Percentiles rank a stretch among this genome's conserved stretches.
Conservation (phyloP, 441 rosid genomes). For the Rhodomyrtus psidioides region DNA sequence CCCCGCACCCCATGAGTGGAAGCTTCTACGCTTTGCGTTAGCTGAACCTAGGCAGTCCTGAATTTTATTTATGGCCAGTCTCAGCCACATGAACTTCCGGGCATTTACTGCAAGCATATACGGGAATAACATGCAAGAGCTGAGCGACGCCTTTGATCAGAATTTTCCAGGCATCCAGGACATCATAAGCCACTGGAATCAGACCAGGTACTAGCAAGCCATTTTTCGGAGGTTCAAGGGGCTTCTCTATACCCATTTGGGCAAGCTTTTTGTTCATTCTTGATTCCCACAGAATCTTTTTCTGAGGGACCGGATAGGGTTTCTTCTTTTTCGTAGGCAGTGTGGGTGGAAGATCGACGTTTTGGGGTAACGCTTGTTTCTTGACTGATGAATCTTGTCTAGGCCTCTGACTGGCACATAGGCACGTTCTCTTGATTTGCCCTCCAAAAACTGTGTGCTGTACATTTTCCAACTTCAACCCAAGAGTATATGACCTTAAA, state of each 20-base stretch:
- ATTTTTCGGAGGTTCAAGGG: slow-evolving; percentile 75
- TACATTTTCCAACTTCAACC: slow-evolving; percentile 35
- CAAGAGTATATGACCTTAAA: slow-evolving; percentile 19
- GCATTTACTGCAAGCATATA: slow-evolving; percentile 78
- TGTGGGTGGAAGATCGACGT: slow-evolving; percentile 67
- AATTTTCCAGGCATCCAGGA: slow-evolving; percentile 72
- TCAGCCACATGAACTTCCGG: slow-evolving; percentile 51
- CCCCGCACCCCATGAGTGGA: slow-evolving; percentile 61
- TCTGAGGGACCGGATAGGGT: slow-evolving; percentile 69
- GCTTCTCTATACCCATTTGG: slow-evolving; percentile 73
- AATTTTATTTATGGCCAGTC: slow-evolving; percentile 41
- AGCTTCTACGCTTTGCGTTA: slow-evolving; percentile 30
- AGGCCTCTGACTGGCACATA: slow-evolving; percentile 31
- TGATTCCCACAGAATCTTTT: slow-evolving; percentile 52
- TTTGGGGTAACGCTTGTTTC: slow-evolving; percentile 45
- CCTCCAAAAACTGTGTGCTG: slow-evolving; percentile 13
- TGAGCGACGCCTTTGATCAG: slow-evolving; percentile 74
- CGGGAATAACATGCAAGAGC: slow-evolving; percentile 67
- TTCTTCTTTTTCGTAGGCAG: slow-evolving; percentile 81
- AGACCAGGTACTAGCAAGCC: slow-evolving; percentile 71
- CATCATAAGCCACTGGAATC: slow-evolving; percentile 70
- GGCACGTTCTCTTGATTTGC: slow-evolving; percentile 9
- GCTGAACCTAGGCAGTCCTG: slow-evolving; percentile 41
- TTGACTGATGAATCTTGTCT: slow-evolving; percentile 5
- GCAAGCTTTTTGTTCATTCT: slow-evolving; percentile 70